A percentile compares a stretch with the other conserved stretches of the same genome.
These are phyloP conservation scores for Trichoderma oligosporum DNA, from an alignment of 2,329 filamentous ascomycete species.

Conservation along the genomic window DNA sequence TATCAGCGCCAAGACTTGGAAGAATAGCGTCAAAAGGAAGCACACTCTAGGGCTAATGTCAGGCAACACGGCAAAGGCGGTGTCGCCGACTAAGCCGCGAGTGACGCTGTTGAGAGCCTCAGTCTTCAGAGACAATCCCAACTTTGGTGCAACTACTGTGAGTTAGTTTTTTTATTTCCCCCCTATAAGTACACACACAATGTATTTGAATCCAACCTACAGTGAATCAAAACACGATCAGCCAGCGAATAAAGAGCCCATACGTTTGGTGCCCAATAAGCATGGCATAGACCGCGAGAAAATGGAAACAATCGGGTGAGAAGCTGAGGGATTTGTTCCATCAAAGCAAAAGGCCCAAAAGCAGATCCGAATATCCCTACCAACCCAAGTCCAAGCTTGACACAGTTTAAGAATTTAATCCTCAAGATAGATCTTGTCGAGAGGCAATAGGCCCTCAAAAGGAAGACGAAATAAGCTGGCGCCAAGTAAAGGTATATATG, in stretches of 20 bases:
- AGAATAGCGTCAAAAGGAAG: constrained; percentile 76
- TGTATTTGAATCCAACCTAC: constrained; percentile 50
- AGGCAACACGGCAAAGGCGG: constrained; percentile 87
- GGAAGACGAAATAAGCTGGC: constrained; percentile 90
- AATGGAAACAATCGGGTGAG: constrained; percentile 87
- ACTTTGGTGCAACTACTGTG: constrained; percentile 67
- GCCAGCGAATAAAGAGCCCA: constrained; percentile 96
- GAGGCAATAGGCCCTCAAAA: constrained; percentile 86
- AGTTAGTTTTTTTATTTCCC: constrained; percentile 17
- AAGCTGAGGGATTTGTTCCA: constrained; percentile 80
- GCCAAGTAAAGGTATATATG: constrained; percentile 97
- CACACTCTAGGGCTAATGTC: constrained; percentile 77
- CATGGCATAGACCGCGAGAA: constrained; percentile 87
- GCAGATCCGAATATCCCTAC: constrained; percentile 68
- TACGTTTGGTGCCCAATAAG: constrained; percentile 96
- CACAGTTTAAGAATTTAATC: constrained; percentile 70
- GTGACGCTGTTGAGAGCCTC: constrained; percentile 85
- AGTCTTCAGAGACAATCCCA: constrained; percentile 69
- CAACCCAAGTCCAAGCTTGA: constrained; percentile 78
- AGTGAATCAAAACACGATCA: constrained; percentile 76
- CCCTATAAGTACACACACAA: background rate
- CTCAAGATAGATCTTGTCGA: constrained; percentile 71
- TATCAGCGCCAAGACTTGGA: constrained; percentile 73
- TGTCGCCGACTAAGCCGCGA: constrained; percentile 87
- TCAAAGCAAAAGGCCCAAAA: constrained; percentile 82